A percentile compares a stretch with the other conserved stretches of the same genome.
Conservation (phyloP, 2,329 filamentous ascomycete genomes). For the Seiridium unicorne region DNA sequence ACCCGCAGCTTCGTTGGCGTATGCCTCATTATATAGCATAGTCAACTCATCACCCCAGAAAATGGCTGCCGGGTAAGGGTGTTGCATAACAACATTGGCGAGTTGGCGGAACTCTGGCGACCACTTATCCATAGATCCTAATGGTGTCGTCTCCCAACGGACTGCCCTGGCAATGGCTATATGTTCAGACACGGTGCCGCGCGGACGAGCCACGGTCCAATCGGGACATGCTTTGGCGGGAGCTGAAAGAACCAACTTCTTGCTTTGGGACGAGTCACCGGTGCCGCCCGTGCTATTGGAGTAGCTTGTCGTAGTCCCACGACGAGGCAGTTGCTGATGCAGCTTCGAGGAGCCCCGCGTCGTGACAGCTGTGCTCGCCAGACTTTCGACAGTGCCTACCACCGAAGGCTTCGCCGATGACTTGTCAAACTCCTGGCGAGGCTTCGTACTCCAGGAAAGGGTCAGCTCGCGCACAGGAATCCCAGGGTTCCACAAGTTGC, state of each 20-base stretch:
- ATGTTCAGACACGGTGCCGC: conserved; percentile 27
- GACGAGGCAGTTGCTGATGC: background rate
- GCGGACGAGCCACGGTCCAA: conserved; percentile 30
- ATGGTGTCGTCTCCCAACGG: conserved; percentile 40
- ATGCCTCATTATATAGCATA: conserved; percentile 64
- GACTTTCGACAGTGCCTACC: conserved; percentile 1
- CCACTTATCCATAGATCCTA: conserved; percentile 44
- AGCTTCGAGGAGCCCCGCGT: background rate
- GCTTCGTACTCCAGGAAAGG: conserved; percentile 15
- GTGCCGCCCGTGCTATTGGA: conserved; percentile 27
- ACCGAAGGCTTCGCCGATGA: conserved; percentile 1
- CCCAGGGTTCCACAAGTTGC: conserved; percentile 31
- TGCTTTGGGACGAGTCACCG: conserved; percentile 22
- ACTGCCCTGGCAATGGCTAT: conserved; percentile 28
- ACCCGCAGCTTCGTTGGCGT: conserved; percentile 52
- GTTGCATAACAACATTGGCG: conserved; percentile 34
- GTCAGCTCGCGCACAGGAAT: conserved; percentile 23
- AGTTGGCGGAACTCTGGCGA: conserved; percentile 40
- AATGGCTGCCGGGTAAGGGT: conserved; percentile 46
- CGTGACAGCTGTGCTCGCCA: background rate
- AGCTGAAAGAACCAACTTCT: conserved; percentile 24
- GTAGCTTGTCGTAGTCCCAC: conserved; percentile 10
- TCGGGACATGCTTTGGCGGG: conserved; percentile 33
- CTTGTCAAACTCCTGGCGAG: background rate
- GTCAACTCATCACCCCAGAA: conserved; percentile 63